Evolutionary conservation across 192 early-diverging fungal genomes (phyloP).

Genomic region (Mortierella antarctica): DNA sequence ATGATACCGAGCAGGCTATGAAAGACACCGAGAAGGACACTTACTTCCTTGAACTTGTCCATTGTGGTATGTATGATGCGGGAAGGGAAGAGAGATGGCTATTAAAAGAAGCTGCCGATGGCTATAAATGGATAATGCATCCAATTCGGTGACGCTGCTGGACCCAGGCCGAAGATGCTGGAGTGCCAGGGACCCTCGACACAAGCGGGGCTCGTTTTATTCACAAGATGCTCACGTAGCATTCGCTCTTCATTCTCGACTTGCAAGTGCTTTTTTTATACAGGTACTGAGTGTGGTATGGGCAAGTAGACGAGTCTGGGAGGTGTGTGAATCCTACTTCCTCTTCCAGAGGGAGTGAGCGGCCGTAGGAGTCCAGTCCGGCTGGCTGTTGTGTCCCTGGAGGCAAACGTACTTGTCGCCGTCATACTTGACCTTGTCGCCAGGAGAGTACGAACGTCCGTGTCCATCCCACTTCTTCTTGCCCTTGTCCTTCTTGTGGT

Average conservation of each 20-base stretch:
- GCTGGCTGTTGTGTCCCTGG: constrained; percentile 58
- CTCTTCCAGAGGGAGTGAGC: constrained; percentile 62
- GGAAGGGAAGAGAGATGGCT: constrained; percentile 5
- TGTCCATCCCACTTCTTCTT: constrained; percentile 55
- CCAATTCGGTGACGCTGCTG: too few species aligned
- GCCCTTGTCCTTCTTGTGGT: constrained; percentile 29
- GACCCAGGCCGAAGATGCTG: too few species aligned
- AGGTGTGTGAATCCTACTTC: constrained; percentile 16
- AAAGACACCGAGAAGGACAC: constrained; percentile 4
- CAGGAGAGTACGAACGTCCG: constrained; percentile 58
- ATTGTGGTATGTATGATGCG: constrained; percentile 37
- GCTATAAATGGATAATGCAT: too few species aligned
- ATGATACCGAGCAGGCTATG: neutral
- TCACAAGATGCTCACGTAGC: too few species aligned
- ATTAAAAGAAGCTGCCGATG: neutral
- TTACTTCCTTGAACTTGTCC: constrained; percentile 69
- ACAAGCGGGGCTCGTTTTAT: too few species aligned
- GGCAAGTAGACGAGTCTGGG: neutral
- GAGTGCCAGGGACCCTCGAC: too few species aligned
- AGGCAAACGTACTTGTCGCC: constrained; percentile 58
- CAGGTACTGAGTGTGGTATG: neutral
- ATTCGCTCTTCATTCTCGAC: neutral
- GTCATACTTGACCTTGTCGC: constrained; percentile 61
- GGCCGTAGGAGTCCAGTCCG: constrained; percentile 58
- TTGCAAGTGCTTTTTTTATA: neutral